These are phyloP conservation scores for Polytrichum formosum DNA, from an alignment of 225 moss, liverwort and hornwort species.

Conservation along the genomic window DNA sequence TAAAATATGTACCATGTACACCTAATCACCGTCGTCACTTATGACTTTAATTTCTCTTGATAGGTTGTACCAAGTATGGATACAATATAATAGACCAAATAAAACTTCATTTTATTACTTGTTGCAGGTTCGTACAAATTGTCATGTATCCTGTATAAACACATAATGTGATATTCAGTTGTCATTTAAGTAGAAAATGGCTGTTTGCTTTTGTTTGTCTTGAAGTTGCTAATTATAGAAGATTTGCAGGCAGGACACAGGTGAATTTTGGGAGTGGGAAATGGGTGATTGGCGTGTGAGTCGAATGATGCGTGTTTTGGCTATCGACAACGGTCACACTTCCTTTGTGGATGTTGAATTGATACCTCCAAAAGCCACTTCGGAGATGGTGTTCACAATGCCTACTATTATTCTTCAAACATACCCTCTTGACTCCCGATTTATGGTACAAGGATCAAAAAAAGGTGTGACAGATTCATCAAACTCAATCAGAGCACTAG, in stretches of 20 bases:
- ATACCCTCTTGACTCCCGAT: slow-evolving; percentile 80
- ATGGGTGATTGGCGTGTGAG: slow-evolving; percentile 87
- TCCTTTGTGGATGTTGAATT: slow-evolving; percentile 88
- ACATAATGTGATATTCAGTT: no score
- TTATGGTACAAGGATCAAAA: slow-evolving; percentile 55
- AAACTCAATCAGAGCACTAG: slow-evolving; percentile 59
- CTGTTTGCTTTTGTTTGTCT: no score
- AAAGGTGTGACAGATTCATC: slow-evolving; percentile 8
- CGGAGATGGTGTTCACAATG: slow-evolving; percentile 46
- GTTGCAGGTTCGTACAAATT: no score
- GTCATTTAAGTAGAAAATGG: no score
- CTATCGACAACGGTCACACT: slow-evolving; percentile 71
- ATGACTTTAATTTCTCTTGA: no score
- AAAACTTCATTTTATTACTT: no score
- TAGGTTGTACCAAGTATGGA: no score
- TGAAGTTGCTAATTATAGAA: no score
- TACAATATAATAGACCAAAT: no score
- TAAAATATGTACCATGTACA: no score
- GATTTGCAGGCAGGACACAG: slow-evolving; percentile 23
- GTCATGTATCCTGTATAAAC: no score
- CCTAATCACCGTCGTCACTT: no score
- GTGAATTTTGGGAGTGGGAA: slow-evolving; percentile 98
- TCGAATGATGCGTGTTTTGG: slow-evolving; percentile 77
- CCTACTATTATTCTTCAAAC: slow-evolving; percentile 88
- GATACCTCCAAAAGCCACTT: slow-evolving; percentile 34